Evolutionary conservation across 2,329 filamentous ascomycete species (phyloP).

Genomic region (Colletotrichum cereale): DNA sequence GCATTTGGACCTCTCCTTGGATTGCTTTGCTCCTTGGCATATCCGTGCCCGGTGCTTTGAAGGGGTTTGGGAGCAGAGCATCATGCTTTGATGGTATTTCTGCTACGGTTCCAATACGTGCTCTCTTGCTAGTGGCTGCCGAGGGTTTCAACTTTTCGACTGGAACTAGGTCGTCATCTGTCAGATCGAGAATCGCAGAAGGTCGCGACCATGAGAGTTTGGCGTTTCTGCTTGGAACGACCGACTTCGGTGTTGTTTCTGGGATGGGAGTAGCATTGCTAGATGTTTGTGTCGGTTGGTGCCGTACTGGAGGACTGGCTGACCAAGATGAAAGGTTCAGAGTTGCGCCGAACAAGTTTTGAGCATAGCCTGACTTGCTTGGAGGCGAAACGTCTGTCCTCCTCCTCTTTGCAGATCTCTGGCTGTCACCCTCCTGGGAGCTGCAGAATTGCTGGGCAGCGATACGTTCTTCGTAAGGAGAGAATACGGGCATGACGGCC

Average conservation of each 20-base stretch:
- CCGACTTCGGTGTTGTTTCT: neutral
- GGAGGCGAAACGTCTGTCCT: conserved; percentile 53
- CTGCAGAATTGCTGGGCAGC: conserved; percentile 43
- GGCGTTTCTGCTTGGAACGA: neutral
- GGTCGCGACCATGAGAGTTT: neutral
- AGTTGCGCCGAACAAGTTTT: conserved; percentile 62
- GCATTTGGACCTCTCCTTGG: neutral
- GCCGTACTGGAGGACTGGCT: conserved; percentile 18
- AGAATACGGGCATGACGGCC: conserved; percentile 67
- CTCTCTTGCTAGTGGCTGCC: neutral
- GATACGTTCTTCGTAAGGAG: conserved; percentile 74
- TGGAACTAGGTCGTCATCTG: neutral
- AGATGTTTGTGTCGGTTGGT: conserved; percentile 4
- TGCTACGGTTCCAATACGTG: neutral
- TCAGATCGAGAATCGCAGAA: conserved; percentile 1
- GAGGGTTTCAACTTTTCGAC: neutral
- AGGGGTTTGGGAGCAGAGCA: neutral
- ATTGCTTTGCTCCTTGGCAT: neutral
- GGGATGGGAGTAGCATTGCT: neutral
- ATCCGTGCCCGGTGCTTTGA: neutral
- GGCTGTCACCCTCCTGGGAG: conserved; percentile 42
- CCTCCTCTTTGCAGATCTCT: conserved; percentile 55
- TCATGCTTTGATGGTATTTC: neutral
- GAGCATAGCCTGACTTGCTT: conserved; percentile 63
- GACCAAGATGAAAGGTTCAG: conserved; percentile 52